Evolutionary conservation across 768 basidiomycete genomes (phyloP), one percentile per base, ranked within the genome.

Genomic region (Imleria badia): DNA sequence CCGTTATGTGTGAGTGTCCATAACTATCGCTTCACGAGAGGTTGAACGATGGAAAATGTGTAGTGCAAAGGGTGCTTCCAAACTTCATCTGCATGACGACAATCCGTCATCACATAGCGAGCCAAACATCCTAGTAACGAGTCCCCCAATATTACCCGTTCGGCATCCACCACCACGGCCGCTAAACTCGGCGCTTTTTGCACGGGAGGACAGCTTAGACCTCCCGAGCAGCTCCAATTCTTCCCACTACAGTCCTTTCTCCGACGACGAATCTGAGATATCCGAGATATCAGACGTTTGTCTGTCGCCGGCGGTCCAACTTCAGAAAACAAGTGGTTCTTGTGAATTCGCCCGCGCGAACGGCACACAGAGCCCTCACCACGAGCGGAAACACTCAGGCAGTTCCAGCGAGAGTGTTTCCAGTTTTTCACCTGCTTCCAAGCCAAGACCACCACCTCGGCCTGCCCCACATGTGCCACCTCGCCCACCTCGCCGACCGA

Each of bases 221-320:
- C 23, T 58, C 14, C 44, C 54, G 15, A 51, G 59, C 26, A 62
- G 58, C 11, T 64, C 65, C 20, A 57, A 47, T 49, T 58, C 66
- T 0, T 67, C 70, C 13, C 34, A 46, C 6, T 46, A 51, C 20
- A 70, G 69, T 47, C 69, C 70, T 10, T 71, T 71, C 51, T 70
- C 69, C 7, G 69, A 71, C 19, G 63, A 59, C 9, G 69, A 66
- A 48, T 68, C 68, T 6, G 66, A 63, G 26, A 48, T 59, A 40
- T 70, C 68, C 3, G 69, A 67, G 22, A 46, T 65, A 14, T 58
- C 60, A 3, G 63, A 62, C 5, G 31, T 56, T 26, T 60, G 47
- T 19, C 33, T 60, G 1, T 47, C 62, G 45, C 60, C 54, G 1
- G 48, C 31, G 1, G 31, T 51, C 9, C 59, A 43, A 22, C 30